Conservation (phyloP, 305 asterid species). For the Rubia tinctorum region DNA sequence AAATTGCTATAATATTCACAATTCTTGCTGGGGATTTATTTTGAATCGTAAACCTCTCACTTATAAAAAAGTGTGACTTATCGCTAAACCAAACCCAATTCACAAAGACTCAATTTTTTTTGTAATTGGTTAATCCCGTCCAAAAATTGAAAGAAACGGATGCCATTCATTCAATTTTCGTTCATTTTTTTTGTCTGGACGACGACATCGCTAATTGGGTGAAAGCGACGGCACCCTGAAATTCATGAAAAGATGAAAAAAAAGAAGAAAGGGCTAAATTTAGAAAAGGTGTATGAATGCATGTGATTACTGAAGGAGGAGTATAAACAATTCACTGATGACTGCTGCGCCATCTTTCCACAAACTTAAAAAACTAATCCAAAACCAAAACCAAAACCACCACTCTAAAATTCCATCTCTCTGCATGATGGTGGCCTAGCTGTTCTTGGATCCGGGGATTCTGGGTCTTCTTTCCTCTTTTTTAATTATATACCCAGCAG, state of each 20-base stretch:
- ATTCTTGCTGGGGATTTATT: too few species aligned
- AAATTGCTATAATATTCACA: too few species aligned
- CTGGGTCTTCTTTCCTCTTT: slow-evolving; percentile 37
- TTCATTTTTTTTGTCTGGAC: neutral
- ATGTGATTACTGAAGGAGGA: slow-evolving; percentile 24
- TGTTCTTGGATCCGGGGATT: slow-evolving; percentile 99
- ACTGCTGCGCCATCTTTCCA: slow-evolving; percentile 13
- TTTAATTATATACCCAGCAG: too few species aligned
- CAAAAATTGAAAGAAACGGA: neutral
- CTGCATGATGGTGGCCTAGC: slow-evolving; percentile 76
- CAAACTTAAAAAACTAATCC: slow-evolving; percentile 36
- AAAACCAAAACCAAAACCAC: slow-evolving; percentile 24
- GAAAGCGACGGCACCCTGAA: slow-evolving; percentile 26
- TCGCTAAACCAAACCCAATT: too few species aligned
- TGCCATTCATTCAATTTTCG: neutral
- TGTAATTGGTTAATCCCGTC: too few species aligned
- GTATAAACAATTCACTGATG: slow-evolving; percentile 14
- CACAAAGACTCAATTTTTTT: too few species aligned
- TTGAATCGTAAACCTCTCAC: too few species aligned
- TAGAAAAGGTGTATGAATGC: slow-evolving; percentile 7
- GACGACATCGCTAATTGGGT: slow-evolving; percentile 11
- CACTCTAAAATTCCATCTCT: slow-evolving; percentile 27
- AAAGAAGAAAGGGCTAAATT: slow-evolving; percentile 18
- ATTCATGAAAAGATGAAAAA: slow-evolving; percentile 11
- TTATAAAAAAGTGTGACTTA: too few species aligned